These are phyloP conservation scores for Coniochaeta sp. DNA, from an alignment of 2,329 filamentous ascomycete species.

Conservation along the genomic window DNA sequence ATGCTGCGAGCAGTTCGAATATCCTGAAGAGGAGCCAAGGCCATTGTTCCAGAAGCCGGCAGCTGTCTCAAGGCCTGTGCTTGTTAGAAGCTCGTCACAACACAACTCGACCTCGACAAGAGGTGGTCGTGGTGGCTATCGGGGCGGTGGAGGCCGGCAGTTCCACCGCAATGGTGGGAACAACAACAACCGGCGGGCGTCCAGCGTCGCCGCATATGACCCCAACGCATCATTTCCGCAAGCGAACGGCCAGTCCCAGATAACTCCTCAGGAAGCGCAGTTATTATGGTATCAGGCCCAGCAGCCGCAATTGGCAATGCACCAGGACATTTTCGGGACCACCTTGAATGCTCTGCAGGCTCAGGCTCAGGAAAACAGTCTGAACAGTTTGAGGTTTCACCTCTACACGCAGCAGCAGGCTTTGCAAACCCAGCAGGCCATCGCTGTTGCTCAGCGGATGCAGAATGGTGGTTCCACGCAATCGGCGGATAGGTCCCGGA, in stretches of 20 bases:
- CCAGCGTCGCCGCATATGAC: slow-evolving; percentile 43
- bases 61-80: slow-evolving; percentile 45
- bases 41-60: slow-evolving; percentile 49
- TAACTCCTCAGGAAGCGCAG: slow-evolving; percentile 33
- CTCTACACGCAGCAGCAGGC: slow-evolving; percentile 30
- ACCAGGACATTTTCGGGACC: slow-evolving; percentile 23
- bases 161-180: slow-evolving; percentile 32
- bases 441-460: slow-evolving; percentile 36
- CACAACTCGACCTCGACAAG: slow-evolving; percentile 36
- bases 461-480: slow-evolving; percentile 26
- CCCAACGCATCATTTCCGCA: slow-evolving; percentile 32
- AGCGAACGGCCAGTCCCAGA: slow-evolving; percentile 18
- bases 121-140: slow-evolving; percentile 40
- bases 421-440: slow-evolving; percentile 26
- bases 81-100: slow-evolving; percentile 55
- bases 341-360: slow-evolving; percentile 13
- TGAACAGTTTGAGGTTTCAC: slow-evolving; percentile 35
- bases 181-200: slow-evolving; percentile 44
- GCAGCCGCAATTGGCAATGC: slow-evolving; percentile 34
- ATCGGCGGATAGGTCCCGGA: slow-evolving; percentile 45
- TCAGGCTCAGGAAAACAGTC: too few relatives aligned
- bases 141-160: slow-evolving; percentile 36
- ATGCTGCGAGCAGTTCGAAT: slow-evolving; percentile 83
- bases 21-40: slow-evolving; percentile 67
- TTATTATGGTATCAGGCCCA: slow-evolving; percentile 40